Percentiles rank a stretch among this genome's conserved stretches.
phyloP scores from a whole-genome alignment of 768 basidiomycete genomes.

The Rubroboletus pulcherrimus region DNA sequence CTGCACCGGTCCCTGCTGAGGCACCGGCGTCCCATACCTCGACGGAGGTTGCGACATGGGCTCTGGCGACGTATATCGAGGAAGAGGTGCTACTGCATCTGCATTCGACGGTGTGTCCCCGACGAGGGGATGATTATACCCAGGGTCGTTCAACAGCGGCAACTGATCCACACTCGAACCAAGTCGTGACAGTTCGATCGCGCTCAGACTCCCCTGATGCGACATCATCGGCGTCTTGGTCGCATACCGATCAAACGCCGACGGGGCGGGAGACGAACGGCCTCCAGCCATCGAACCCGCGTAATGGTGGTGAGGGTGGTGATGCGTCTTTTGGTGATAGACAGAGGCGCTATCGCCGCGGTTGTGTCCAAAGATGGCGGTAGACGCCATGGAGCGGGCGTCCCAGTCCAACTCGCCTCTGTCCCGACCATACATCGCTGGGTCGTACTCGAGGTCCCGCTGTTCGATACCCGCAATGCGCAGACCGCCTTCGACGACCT shows the following conservation, averaged over 20 bases:
- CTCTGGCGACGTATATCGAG: slow-evolving; percentile 23
- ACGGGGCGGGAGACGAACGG: slow-evolving; percentile 38
- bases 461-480: slow-evolving; percentile 81
- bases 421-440: slow-evolving; percentile 72
- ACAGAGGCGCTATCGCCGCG: slow-evolving; percentile 36
- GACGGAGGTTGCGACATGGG: slow-evolving; percentile 14
- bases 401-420: slow-evolving; percentile 90
- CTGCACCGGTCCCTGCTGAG: slow-evolving; percentile 13
- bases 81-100: slow-evolving; percentile 14
- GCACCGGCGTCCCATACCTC: slow-evolving; percentile 31
- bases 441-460: slow-evolving; percentile 80
- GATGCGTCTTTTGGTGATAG: slow-evolving; percentile 36
- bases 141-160: slow-evolving; percentile 48
- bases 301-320: slow-evolving; percentile 29
- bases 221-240: slow-evolving; percentile 39
- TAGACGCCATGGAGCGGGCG: slow-evolving; percentile 65
- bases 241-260: slow-evolving; percentile 60
- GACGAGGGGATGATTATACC: slow-evolving; percentile 2
- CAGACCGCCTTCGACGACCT: slow-evolving; percentile 72
- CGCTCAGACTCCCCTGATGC: slow-evolving; percentile 27
- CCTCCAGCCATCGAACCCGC: slow-evolving; percentile 32
- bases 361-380: slow-evolving; percentile 44
- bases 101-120: neutral
- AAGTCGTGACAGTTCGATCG: slow-evolving; percentile 55
- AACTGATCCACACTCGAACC: slow-evolving; percentile 51